Conservation (phyloP, 1,284 basidiomycete species). For the Mycocalia duriaeana region DNA sequence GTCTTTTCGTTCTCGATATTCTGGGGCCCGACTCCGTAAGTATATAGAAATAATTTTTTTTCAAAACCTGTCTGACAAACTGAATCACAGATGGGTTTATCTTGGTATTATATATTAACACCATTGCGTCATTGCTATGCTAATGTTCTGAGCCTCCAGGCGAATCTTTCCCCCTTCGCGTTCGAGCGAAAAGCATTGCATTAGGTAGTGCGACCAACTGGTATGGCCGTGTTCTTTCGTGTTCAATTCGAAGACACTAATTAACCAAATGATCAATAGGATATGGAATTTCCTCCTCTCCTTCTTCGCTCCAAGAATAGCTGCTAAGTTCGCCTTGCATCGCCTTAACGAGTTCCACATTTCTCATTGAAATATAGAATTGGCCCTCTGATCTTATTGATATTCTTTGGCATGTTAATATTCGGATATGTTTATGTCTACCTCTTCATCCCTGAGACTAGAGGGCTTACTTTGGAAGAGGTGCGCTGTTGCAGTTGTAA, state of each 20-base stretch:
- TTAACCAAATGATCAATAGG: slow-evolving; percentile 34
- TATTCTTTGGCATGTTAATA: slow-evolving; percentile 73
- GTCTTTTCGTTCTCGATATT: slow-evolving; percentile 69
- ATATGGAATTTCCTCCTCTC: slow-evolving; percentile 72
- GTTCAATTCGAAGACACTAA: no score
- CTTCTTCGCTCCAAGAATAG: slow-evolving; percentile 68
- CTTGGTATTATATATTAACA: slow-evolving; percentile 16
- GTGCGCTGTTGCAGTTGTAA: slow-evolving; percentile 25
- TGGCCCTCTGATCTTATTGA: slow-evolving; percentile 70
- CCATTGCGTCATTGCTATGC: slow-evolving; percentile 1
- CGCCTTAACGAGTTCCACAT: neutral
- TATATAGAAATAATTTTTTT: slow-evolving; percentile 15
- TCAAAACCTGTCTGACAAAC: neutral
- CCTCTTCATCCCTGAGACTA: slow-evolving; percentile 74
- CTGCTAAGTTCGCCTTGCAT: slow-evolving; percentile 31
- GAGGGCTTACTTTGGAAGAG: slow-evolving; percentile 72
- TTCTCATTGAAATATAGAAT: slow-evolving; percentile 36
- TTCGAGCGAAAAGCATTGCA: slow-evolving; percentile 72
- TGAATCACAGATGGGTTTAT: slow-evolving; percentile 33
- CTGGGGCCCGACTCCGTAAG: slow-evolving; percentile 72
- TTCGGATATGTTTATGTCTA: slow-evolving; percentile 68
- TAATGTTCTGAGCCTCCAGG: slow-evolving; percentile 16
- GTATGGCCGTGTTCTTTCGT: slow-evolving; percentile 12
- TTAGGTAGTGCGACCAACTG: slow-evolving; percentile 53
- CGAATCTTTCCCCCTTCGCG: slow-evolving; percentile 63